Conservation (phyloP, 202 grass and related monocot species). For the Brachypodium distachyon region DNA sequence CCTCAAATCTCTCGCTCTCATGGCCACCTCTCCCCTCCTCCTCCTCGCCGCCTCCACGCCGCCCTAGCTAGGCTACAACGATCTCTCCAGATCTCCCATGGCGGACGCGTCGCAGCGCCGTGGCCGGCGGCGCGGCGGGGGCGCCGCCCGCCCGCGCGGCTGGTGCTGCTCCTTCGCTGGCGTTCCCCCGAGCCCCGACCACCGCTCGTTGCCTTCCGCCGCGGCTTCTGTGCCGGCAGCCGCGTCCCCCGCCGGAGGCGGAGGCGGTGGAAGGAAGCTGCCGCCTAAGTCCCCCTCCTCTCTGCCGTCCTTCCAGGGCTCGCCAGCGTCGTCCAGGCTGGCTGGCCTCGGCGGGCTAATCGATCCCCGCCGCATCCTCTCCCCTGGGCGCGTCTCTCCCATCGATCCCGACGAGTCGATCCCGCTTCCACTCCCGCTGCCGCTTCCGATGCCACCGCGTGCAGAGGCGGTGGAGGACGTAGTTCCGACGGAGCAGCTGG, state of each 20-base stretch:
- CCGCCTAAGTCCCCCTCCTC: constrained; percentile 46
- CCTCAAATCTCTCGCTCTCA: neutral
- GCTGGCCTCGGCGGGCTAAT: constrained; percentile 27
- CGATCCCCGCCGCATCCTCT: constrained; percentile 61
- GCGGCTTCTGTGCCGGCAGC: neutral
- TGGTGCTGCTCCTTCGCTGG: constrained; percentile 78
- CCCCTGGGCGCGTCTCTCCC: constrained; percentile 63
- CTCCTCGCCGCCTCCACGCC: neutral
- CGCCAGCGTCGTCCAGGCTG: constrained; percentile 34
- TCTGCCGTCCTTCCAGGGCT: constrained; percentile 30
- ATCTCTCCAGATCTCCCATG: constrained; percentile 13
- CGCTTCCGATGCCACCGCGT: neutral
- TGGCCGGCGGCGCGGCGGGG: neutral
- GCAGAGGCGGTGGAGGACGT: neutral
- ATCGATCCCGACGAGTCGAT: constrained; percentile 50
- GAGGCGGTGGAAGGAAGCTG: constrained; percentile 11
- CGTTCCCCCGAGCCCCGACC: constrained; percentile 52
- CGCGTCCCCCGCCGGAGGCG: neutral
- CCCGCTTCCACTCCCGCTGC: constrained; percentile 2
- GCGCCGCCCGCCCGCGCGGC: constrained; percentile 23
- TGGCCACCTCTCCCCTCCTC: neutral
- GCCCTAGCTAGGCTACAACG: neutral
- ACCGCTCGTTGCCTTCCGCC: neutral
- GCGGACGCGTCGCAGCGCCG: neutral
- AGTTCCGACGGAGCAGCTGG: no score